Conservation (phyloP, 305 asterid genomes). For the Euphrasia arctica region DNA sequence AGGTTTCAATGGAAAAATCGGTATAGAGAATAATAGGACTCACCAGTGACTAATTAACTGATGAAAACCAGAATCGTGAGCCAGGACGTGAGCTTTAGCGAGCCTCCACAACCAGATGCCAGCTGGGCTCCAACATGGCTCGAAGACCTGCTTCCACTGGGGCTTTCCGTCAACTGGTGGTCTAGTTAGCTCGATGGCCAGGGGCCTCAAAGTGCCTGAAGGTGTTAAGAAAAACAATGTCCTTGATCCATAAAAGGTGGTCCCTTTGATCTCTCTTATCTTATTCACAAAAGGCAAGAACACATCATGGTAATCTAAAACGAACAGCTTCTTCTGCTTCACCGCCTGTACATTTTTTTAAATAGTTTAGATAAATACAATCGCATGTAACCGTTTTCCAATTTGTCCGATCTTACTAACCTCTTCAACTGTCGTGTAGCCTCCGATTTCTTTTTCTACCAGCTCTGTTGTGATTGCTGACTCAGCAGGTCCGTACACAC, state of each 20-base stretch:
- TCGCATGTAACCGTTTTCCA: neutral
- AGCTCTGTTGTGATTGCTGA: slow-evolving; percentile 38
- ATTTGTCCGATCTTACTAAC: slow-evolving; percentile 37
- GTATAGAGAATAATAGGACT: neutral
- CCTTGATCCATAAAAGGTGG: no score
- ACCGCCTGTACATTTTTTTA: slow-evolving; percentile 46
- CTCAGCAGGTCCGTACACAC: slow-evolving; percentile 42
- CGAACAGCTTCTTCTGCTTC: slow-evolving; percentile 33
- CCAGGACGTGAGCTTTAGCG: no score
- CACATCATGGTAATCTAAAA: no score
- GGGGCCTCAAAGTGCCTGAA: slow-evolving; percentile 46
- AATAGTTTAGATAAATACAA: neutral
- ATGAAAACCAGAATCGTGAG: no score
- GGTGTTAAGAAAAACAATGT: slow-evolving; percentile 44
- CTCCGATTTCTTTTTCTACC: slow-evolving; percentile 48
- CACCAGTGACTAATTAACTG: slow-evolving; percentile 6
- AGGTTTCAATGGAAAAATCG: neutral
- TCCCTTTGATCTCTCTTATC: no score
- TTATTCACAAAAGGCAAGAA: no score
- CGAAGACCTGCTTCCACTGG: slow-evolving; percentile 52
- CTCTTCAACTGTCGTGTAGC: slow-evolving; percentile 56
- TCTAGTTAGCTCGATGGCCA: slow-evolving; percentile 71
- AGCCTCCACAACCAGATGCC: no score
- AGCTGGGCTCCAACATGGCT: slow-evolving; percentile 42
- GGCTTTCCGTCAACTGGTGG: slow-evolving; percentile 50